Conservation (phyloP, 306 rosid genomes). For the Vicia villosa region DNA sequence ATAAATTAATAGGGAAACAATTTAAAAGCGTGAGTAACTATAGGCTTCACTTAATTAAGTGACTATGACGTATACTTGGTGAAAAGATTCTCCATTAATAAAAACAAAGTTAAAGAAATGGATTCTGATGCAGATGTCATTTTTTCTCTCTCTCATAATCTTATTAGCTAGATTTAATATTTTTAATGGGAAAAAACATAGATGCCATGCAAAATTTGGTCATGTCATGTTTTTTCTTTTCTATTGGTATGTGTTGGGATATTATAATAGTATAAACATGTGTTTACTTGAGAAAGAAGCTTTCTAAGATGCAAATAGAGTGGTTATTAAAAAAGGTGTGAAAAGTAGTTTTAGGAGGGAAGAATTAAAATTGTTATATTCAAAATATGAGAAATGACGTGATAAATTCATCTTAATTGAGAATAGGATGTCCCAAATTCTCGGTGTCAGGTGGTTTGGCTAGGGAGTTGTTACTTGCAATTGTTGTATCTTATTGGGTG, state of each 20-base stretch:
- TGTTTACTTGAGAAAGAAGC: slow-evolving; percentile 17
- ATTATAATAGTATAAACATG: neutral
- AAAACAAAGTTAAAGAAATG: slow-evolving; percentile 39
- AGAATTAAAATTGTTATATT: neutral
- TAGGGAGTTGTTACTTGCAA: no score
- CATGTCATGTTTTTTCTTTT: slow-evolving; percentile 14
- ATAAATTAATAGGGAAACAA: slow-evolving; percentile 34
- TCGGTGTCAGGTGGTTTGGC: no score
- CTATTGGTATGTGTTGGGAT: slow-evolving; percentile 9
- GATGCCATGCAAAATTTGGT: slow-evolving; percentile 3
- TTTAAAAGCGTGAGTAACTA: slow-evolving; percentile 42
- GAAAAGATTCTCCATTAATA: slow-evolving; percentile 53
- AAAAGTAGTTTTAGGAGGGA: neutral
- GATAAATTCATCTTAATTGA: no score
- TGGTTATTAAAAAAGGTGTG: neutral
- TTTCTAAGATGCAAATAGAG: slow-evolving; percentile 1
- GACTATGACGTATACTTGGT: slow-evolving; percentile 48
- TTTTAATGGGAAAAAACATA: neutral
- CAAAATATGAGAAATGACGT: neutral
- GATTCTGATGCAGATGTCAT: slow-evolving; percentile 55
- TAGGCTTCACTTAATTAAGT: slow-evolving; percentile 45
- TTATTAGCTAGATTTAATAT: neutral
- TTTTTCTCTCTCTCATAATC: slow-evolving; percentile 14
- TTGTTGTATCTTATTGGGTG: no score
- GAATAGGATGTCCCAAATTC: no score